A percentile compares a stretch with the other conserved stretches of the same genome.
Evolutionary conservation across 768 basidiomycete genomes (phyloP).

Genomic region (Lyophyllum decastes): DNA sequence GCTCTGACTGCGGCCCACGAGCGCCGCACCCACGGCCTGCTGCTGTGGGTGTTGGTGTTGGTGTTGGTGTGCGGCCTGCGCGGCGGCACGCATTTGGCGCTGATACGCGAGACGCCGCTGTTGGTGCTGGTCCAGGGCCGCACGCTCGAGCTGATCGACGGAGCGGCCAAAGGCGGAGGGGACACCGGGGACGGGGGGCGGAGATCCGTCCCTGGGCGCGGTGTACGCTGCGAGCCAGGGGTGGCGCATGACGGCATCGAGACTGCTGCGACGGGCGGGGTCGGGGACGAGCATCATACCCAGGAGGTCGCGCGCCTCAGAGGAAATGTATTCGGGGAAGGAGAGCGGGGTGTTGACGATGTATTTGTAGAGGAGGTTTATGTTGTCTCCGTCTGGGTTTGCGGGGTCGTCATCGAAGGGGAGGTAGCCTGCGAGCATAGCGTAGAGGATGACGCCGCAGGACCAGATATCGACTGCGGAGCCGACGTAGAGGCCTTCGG

Average conservation of each 20-base stretch:
- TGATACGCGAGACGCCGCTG: constrained; percentile 82
- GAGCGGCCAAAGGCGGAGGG: constrained; percentile 58
- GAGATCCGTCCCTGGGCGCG: constrained; percentile 25
- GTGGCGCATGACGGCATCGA: constrained; percentile 82
- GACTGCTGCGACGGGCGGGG: constrained; percentile 74
- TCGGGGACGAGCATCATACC: constrained; percentile 95
- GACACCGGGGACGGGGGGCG: constrained; percentile 23
- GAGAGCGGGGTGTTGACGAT: constrained; percentile 96
- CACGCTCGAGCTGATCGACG: constrained; percentile 77
- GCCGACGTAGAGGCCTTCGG: constrained; percentile 95
- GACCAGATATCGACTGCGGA: constrained; percentile 98
- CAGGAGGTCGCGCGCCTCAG: constrained; percentile 81
- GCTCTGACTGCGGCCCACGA: neutral
- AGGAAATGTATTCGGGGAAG: constrained; percentile 94
- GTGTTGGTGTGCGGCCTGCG: constrained; percentile 28
- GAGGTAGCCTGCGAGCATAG: constrained; percentile 96
- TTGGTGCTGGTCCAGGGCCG: constrained; percentile 84
- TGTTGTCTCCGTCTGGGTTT: constrained; percentile 99
- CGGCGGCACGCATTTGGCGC: constrained; percentile 67
- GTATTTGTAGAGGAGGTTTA: constrained; percentile 97
- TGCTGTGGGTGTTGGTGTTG: constrained; percentile 33
- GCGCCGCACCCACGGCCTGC: neutral
- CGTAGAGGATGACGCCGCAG: constrained; percentile 94
- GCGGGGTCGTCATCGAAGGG: constrained; percentile 99
- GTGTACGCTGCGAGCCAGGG: constrained; percentile 78